Conservation (phyloP, 2,329 filamentous ascomycete genomes). For the Trichoderma hamatum region DNA sequence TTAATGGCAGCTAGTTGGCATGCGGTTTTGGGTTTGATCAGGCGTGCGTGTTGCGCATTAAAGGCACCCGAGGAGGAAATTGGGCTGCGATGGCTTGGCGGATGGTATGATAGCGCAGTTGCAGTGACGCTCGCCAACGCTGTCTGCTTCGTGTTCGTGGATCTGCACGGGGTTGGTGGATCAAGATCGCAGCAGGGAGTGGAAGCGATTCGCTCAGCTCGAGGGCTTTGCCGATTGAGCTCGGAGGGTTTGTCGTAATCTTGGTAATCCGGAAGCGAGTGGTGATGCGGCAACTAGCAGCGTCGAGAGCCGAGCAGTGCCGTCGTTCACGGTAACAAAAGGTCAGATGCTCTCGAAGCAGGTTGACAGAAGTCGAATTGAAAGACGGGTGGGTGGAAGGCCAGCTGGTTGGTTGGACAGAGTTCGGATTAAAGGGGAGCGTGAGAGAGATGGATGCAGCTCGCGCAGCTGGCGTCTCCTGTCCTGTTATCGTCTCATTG, state of each 20-base stretch:
- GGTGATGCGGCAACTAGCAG: conserved; percentile 32
- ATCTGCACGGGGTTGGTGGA: conserved; percentile 15
- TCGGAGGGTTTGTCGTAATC: neutral
- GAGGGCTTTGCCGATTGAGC: neutral
- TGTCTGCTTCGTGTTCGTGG: conserved; percentile 6
- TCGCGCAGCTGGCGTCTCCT: neutral
- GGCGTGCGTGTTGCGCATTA: neutral
- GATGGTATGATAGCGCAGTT: conserved; percentile 16
- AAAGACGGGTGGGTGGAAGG: neutral
- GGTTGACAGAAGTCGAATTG: neutral
- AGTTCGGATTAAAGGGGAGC: neutral
- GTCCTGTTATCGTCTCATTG: neutral
- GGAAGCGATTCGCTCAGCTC: neutral
- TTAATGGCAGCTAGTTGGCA: neutral
- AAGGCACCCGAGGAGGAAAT: conserved; percentile 18
- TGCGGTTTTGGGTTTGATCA: neutral
- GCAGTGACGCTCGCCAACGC: conserved; percentile 1
- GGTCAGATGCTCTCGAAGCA: neutral
- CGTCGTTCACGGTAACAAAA: conserved; percentile 17
- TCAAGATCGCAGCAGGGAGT: neutral
- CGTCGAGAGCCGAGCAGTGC: conserved; percentile 31
- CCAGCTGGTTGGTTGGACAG: conserved; percentile 23
- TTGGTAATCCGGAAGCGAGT: neutral
- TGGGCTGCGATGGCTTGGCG: conserved; percentile 26
- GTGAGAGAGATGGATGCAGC: neutral